Evolutionary conservation across 495 filamentous ascomycete species (phyloP).

Genomic region (Penicillium silybi): DNA sequence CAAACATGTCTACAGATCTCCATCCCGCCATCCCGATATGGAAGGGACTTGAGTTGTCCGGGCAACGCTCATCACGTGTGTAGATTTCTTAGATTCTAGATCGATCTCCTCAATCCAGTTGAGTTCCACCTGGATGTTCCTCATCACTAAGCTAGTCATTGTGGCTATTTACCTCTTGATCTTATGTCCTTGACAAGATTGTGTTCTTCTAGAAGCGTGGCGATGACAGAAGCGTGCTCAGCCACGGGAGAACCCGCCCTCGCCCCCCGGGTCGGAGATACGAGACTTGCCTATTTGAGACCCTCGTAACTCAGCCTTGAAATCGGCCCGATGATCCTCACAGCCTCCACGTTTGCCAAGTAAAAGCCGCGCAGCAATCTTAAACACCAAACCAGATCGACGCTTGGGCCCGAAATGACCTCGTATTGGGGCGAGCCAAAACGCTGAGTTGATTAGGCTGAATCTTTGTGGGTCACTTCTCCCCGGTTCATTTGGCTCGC

Average conservation of each 20-base stretch:
- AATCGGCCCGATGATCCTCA: background rate
- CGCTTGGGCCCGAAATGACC: background rate
- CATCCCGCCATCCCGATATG: conserved; percentile 9
- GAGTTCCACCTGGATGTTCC: background rate
- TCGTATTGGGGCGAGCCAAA: conserved; percentile 6
- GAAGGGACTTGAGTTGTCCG: conserved; percentile 10
- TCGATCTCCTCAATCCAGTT: background rate
- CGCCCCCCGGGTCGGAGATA: background rate
- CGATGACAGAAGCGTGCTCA: background rate
- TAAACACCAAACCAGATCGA: background rate
- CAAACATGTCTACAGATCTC: conserved; percentile 17
- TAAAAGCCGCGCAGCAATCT: background rate
- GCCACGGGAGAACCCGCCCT: background rate
- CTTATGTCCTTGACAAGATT: background rate
- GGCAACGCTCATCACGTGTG: conserved; percentile 12
- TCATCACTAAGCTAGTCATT: background rate
- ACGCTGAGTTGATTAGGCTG: background rate
- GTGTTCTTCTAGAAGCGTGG: background rate
- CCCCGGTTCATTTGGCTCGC: background rate
- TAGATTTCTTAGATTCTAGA: background rate
- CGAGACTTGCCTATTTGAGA: background rate
- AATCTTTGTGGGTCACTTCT: background rate
- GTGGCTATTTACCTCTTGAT: background rate
- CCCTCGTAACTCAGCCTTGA: background rate
- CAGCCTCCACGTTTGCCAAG: background rate